These are phyloP conservation scores for Fusarium anthophilum DNA, from an alignment of 2,329 filamentous ascomycete genomes.

Conservation along the genomic window DNA sequence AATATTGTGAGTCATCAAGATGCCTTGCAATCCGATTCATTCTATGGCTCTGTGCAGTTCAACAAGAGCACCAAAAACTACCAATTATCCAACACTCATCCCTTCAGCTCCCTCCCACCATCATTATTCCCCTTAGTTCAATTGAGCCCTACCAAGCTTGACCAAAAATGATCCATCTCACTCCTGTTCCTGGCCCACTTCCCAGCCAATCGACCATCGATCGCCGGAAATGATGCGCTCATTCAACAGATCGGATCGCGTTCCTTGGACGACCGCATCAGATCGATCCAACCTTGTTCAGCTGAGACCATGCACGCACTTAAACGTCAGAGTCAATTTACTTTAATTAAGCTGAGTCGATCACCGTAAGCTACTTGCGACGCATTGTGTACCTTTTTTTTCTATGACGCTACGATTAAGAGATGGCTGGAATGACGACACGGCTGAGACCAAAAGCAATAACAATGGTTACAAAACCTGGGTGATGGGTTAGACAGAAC, in stretches of 20 bases:
- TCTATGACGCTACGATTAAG: conserved; percentile 35
- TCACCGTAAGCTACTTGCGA: conserved; percentile 1
- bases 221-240: conserved; percentile 29
- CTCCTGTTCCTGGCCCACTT: conserved; percentile 18
- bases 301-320: conserved; percentile 23
- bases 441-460: conserved; percentile 19
- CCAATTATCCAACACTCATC: neutral
- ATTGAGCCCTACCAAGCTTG: neutral
- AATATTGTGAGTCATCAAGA: neutral
- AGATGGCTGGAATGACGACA: conserved; percentile 33
- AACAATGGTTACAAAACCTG: conserved; percentile 13
- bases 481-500: neutral
- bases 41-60: neutral
- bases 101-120: neutral
- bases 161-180: neutral
- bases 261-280: conserved; percentile 26
- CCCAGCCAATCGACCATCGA: conserved; percentile 2
- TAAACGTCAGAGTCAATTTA: conserved; percentile 9
- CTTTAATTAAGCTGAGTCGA: neutral
- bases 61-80: neutral
- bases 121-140: neutral
- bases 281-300: neutral
- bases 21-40: neutral
- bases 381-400: neutral
- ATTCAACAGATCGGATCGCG: conserved; percentile 19